A percentile compares a stretch with the other conserved stretches of the same genome.
phyloP scores from a whole-genome alignment of 768 basidiomycete species.

The Fibroporia radiculosa region DNA sequence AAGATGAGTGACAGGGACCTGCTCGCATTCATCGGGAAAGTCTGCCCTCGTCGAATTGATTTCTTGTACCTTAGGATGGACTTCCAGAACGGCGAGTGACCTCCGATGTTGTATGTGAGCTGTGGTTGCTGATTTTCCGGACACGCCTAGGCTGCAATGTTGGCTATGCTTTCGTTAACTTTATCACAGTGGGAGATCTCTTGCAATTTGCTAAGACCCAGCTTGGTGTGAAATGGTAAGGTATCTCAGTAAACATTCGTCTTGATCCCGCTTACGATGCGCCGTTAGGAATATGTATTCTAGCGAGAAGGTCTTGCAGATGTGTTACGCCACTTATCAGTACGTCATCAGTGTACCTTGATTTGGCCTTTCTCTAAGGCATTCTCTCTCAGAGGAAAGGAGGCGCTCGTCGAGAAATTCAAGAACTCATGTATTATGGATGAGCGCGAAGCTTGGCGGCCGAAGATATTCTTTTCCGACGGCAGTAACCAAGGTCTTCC shows the following conservation, averaged over 20 bases:
- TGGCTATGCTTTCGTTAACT: conserved; percentile 87
- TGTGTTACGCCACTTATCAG: conserved; percentile 93
- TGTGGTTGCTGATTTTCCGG: not conserved
- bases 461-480: conserved; percentile 76
- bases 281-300: conserved; percentile 90
- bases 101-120: not conserved
- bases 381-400: conserved; percentile 60
- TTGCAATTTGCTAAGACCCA: conserved; percentile 65
- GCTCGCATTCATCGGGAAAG: conserved; percentile 56
- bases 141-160: conserved; percentile 58
- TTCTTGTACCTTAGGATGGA: conserved; percentile 87
- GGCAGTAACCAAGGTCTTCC: conserved; percentile 68
- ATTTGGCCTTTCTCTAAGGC: not conserved
- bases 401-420: conserved; percentile 87
- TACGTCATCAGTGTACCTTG: conserved; percentile 28
- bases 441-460: conserved; percentile 74
- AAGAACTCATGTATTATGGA: conserved; percentile 90
- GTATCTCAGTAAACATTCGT: too few species aligned
- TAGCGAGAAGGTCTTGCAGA: conserved; percentile 83
- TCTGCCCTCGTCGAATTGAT: conserved; percentile 72
- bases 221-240: conserved; percentile 77
- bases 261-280: too few species aligned
- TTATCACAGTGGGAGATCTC: conserved; percentile 72
- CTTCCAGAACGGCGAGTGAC: conserved; percentile 61
- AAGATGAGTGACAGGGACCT: conserved; percentile 79